Evolutionary conservation across 768 basidiomycete species (phyloP).

Genomic region (Leccinum olivaceopallidum): DNA sequence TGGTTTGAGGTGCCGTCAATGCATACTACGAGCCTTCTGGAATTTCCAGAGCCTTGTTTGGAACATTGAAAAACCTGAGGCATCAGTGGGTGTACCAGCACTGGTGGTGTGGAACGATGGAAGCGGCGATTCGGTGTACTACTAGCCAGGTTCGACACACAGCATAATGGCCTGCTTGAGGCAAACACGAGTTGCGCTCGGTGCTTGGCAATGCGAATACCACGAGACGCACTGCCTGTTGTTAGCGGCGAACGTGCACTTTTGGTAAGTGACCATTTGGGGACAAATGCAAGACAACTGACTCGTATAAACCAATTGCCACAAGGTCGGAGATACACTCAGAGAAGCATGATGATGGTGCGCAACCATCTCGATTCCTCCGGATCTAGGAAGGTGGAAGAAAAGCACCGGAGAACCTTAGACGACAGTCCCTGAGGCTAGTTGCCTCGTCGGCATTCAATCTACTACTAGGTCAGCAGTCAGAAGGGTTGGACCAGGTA

Average conservation of each 20-base stretch:
- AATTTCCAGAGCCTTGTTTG: background rate
- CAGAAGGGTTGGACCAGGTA: too few species aligned
- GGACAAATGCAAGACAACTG: background rate
- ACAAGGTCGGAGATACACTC: too few species aligned
- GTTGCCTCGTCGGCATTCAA: too few species aligned
- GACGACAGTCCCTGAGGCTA: too few species aligned
- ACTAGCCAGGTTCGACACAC: background rate
- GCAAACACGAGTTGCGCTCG: constrained; percentile 13
- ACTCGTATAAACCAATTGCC: too few species aligned
- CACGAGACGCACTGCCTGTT: background rate
- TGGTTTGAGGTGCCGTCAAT: constrained; percentile 44
- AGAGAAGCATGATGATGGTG: too few species aligned
- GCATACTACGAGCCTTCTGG: constrained; percentile 33
- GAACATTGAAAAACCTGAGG: constrained; percentile 13
- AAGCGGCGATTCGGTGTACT: background rate
- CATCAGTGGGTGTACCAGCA: constrained; percentile 2
- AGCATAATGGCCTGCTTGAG: background rate
- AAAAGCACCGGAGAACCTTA: too few species aligned
- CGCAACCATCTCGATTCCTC: too few species aligned
- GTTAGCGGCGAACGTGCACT: too few species aligned
- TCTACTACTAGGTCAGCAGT: too few species aligned
- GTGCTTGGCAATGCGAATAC: constrained; percentile 3
- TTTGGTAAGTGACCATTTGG: background rate
- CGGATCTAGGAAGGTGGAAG: too few species aligned
- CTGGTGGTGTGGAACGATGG: background rate